These are phyloP conservation scores for Geosmithia flava DNA, from an alignment of 2,329 filamentous ascomycete genomes.

Conservation along the genomic window DNA sequence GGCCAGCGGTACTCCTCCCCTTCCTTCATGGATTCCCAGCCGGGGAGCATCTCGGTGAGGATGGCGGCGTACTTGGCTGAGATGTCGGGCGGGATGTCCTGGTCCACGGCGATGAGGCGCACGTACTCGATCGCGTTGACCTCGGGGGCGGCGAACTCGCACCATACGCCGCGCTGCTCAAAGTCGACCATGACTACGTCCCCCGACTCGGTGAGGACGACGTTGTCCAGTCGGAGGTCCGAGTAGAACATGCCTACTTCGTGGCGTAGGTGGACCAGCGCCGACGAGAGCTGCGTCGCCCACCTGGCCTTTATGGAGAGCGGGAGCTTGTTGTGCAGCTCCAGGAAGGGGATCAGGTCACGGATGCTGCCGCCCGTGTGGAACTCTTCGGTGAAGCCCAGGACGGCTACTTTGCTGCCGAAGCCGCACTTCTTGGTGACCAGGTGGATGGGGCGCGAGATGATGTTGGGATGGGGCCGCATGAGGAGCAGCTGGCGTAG, in stretches of 20 bases:
- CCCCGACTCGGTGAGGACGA: constrained; percentile 34
- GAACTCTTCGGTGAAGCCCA: constrained; percentile 44
- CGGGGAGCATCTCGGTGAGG: constrained; percentile 30
- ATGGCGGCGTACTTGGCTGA: constrained; percentile 25
- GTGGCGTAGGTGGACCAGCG: constrained; percentile 35
- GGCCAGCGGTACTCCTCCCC: constrained; percentile 35
- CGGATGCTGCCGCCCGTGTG: constrained; percentile 42
- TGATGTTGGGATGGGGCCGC: constrained; percentile 37
- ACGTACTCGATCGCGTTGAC: constrained; percentile 47
- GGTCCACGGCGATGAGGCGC: constrained; percentile 37
- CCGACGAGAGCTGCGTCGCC: constrained; percentile 38
- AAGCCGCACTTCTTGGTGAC: constrained; percentile 44
- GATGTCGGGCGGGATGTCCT: constrained; percentile 27
- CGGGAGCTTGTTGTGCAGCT: constrained; percentile 29
- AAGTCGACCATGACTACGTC: constrained; percentile 47
- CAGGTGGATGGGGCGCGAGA: constrained; percentile 37
- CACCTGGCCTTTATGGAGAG: constrained; percentile 36
- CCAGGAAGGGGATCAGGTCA: constrained; percentile 38
- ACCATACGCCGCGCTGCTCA: constrained; percentile 51
- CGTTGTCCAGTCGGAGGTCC: constrained; percentile 47
- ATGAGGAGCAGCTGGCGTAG: constrained; percentile 41
- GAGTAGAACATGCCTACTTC: constrained; percentile 38
- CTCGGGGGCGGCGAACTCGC: constrained; percentile 47
- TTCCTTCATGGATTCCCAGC: constrained; percentile 26
- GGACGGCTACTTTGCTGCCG: constrained; percentile 39